Conservation (phyloP, 1,284 basidiomycete species). For the Kalmanozyma brasiliensis region DNA sequence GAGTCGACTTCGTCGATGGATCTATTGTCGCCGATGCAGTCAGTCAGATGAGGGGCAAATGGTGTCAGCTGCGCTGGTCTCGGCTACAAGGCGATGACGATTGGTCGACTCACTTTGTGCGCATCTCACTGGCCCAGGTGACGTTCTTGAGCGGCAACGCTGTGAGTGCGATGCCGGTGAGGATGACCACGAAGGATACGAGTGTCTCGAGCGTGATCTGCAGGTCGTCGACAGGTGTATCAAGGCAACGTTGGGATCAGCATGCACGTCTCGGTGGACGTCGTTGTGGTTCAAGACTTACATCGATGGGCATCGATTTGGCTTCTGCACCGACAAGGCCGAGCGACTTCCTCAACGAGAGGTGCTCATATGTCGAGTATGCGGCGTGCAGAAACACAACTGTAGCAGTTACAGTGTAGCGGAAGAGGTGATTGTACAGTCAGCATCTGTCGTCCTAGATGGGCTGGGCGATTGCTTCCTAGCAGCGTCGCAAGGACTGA, state of each 20-base stretch:
- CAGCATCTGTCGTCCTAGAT: no score
- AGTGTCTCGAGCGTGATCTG: conserved; percentile 79
- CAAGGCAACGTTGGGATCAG: neutral
- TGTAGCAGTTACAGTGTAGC: neutral
- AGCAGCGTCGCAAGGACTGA: neutral
- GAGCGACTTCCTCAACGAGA: conserved; percentile 53
- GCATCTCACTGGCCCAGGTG: conserved; percentile 90
- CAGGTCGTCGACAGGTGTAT: neutral
- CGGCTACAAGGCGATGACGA: neutral
- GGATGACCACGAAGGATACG: conserved; percentile 76
- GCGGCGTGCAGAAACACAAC: conserved; percentile 57
- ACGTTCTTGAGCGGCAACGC: conserved; percentile 80
- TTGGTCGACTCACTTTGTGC: conserved; percentile 73
- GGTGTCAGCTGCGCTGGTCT: no score
- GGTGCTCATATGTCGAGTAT: conserved; percentile 62
- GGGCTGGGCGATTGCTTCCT: neutral
- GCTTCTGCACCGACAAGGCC: conserved; percentile 38
- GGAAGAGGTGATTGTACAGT: neutral
- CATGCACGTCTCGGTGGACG: no score
- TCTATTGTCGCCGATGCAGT: conserved; percentile 68
- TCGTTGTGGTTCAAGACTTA: conserved; percentile 14
- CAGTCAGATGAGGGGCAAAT: neutral
- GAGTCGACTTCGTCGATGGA: conserved; percentile 83
- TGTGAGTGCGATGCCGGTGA: conserved; percentile 77
- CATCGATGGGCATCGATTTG: conserved; percentile 49